Base-by-base conservation (phyloP, 129 eudicot genomes). In the Oenanthe sinensis region DNA sequence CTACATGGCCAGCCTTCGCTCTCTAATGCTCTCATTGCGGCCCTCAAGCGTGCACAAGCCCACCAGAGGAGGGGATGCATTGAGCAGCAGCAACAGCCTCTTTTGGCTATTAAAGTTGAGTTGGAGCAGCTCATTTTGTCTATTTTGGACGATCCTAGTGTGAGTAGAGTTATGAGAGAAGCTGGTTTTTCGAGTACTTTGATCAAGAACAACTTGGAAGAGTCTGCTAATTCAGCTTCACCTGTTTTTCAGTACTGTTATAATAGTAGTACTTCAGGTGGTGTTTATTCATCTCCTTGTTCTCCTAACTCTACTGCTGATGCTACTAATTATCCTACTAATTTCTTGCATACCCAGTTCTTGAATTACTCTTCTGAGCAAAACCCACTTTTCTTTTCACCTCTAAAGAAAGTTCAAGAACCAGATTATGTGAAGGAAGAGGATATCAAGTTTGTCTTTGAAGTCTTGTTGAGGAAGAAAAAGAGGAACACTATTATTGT, bases 151-250 rank as follows among this genome's bases (percentile, higher is more conserved):
- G 97, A 92, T 77, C 97, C 97, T 16, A 92, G 97, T 85, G 97
- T 92, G 30, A 92, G 96, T 77, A 85, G 97, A 88, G 96, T 92
- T 79, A 92, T 92, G 97, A 86, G 91, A 62, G 97, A 92, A 74
- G 97, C 97, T 81, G 97, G 97, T 1, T 92, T 92, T 67, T 90
- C 93, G 30, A 88, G 93, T 47, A 88, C 93, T 54, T 85, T 87
- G 19, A 90, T 92, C 43, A 92, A 92, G 73, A 87, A 33, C 79
- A 90, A 90, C 19, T 74, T 92, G 37, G 93, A 92, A 62, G 97
- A 88, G 40, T 88, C 75, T 73, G 75, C 85, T 68, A 28, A 28
- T 68, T 80, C 83, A 26, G 85, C 84, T 74, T 87, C 96, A 43
- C 85, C 97, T 19, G 90, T 90, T 39, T 84, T 88, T 78, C 87